Evolutionary conservation across 179 eudicot species (phyloP).

Genomic region (Amaranthus tricolor): DNA sequence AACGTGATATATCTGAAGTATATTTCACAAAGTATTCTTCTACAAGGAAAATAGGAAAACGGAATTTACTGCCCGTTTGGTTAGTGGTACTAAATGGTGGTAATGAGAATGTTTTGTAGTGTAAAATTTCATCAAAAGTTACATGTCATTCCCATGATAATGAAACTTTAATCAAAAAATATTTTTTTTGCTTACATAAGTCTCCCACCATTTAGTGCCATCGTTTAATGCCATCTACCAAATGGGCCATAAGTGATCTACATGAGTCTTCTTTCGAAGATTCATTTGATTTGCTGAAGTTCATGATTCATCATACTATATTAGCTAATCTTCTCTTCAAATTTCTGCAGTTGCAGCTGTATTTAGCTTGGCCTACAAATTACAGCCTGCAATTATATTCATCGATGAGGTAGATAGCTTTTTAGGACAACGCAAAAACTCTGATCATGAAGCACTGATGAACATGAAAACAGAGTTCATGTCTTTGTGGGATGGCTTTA

Average conservation of each 20-base stretch:
- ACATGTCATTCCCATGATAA: no score
- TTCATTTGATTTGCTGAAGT: neutral
- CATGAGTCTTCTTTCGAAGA: neutral
- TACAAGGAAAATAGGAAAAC: no score
- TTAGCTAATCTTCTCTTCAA: conserved; percentile 12
- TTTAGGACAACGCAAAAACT: conserved; percentile 78
- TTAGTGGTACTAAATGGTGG: no score
- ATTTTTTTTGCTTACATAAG: no score
- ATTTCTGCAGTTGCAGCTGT: conserved; percentile 82
- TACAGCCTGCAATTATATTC: conserved; percentile 96
- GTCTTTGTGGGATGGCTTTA: conserved; percentile 97
- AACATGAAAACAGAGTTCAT: conserved; percentile 97
- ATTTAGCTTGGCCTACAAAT: conserved; percentile 85
- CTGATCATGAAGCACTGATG: conserved; percentile 83
- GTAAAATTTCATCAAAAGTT: no score
- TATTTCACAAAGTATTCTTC: neutral
- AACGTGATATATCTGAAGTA: neutral
- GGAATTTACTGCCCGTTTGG: no score
- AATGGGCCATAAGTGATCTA: neutral
- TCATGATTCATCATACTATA: neutral
- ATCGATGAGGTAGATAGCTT: conserved; percentile 95
- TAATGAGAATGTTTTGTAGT: no score
- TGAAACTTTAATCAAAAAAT: no score
- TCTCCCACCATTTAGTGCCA: no score
- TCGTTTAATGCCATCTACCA: no score